These are phyloP conservation scores for Clavaria fumosa DNA, from an alignment of 768 basidiomycete genomes.

Conservation along the genomic window DNA sequence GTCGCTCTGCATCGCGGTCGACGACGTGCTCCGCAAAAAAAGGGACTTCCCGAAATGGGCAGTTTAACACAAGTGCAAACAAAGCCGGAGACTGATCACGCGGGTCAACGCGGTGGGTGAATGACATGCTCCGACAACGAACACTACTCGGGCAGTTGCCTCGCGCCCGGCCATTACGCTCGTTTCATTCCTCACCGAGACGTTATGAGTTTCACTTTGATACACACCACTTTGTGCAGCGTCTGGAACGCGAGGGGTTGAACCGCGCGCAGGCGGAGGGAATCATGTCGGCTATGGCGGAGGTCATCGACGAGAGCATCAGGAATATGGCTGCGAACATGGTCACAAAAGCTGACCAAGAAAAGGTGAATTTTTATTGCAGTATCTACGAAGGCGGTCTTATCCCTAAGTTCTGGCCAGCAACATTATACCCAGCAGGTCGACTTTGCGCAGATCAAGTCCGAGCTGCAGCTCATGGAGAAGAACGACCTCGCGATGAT, in stretches of 20 bases:
- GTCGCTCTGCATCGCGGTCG: conserved; percentile 89
- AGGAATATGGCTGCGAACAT: conserved; percentile 91
- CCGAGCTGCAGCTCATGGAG: conserved; percentile 89
- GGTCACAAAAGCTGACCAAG: conserved; percentile 92
- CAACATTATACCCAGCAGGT: conserved; percentile 92
- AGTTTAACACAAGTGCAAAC: no score
- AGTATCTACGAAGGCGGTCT: background rate
- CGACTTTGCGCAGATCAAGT: conserved; percentile 93
- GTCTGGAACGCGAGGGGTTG: conserved; percentile 77
- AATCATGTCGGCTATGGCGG: conserved; percentile 92
- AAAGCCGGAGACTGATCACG: no score
- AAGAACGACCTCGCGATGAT: conserved; percentile 93
- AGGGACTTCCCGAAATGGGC: no score
- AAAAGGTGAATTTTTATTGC: conserved; percentile 48
- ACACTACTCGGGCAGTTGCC: no score
- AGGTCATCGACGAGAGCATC: conserved; percentile 94
- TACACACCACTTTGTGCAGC: conserved; percentile 88
- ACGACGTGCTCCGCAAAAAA: no score
- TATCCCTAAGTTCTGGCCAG: conserved; percentile 22
- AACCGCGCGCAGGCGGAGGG: conserved; percentile 89
- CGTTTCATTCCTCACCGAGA: conserved; percentile 9
- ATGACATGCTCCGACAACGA: no score
- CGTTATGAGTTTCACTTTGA: conserved; percentile 70
- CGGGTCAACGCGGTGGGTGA: no score
- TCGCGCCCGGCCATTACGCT: no score